Evolutionary conservation across 2,329 filamentous ascomycete species (phyloP).

Genomic region (Geosmithia morbida): DNA sequence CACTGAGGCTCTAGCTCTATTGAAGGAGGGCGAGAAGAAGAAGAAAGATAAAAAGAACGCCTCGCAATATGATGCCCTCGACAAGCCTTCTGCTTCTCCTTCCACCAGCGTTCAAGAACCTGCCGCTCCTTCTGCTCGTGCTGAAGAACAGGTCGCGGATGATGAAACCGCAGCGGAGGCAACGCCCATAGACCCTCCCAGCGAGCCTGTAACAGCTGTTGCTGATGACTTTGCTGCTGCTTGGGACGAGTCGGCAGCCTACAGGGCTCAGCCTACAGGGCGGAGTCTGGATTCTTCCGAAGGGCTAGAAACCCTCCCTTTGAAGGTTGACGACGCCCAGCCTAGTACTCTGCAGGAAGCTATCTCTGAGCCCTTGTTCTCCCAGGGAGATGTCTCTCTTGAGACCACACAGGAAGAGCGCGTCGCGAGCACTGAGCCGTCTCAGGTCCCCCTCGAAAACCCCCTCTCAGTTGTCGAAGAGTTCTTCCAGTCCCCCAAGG

Average conservation of each 20-base stretch:
- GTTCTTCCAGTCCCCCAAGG: neutral
- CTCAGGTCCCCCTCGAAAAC: conserved; percentile 8
- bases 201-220: neutral
- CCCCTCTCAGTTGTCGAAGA: neutral
- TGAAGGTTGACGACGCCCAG: neutral
- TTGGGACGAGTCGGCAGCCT: neutral
- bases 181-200: neutral
- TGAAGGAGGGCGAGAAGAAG: conserved; percentile 6
- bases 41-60: conserved; percentile 6
- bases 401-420: conserved; percentile 10
- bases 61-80: conserved; percentile 2
- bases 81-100: conserved; percentile 8
- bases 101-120: conserved; percentile 8
- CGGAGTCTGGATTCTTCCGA: neutral
- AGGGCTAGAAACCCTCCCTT: conserved; percentile 1
- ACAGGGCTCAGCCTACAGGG: neutral
- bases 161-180: neutral
- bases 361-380: conserved; percentile 16
- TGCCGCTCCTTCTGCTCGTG: conserved; percentile 2
- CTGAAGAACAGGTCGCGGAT: neutral
- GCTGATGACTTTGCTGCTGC: neutral
- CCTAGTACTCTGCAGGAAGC: conserved; percentile 7
- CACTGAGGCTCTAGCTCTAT: neutral
- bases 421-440: conserved; percentile 6
- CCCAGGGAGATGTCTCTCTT: conserved; percentile 12